Evolutionary conservation across 2,329 filamentous ascomycete genomes (phyloP), one percentile per base, ranked within the genome.

Genomic region (Microsporum audouinii): DNA sequence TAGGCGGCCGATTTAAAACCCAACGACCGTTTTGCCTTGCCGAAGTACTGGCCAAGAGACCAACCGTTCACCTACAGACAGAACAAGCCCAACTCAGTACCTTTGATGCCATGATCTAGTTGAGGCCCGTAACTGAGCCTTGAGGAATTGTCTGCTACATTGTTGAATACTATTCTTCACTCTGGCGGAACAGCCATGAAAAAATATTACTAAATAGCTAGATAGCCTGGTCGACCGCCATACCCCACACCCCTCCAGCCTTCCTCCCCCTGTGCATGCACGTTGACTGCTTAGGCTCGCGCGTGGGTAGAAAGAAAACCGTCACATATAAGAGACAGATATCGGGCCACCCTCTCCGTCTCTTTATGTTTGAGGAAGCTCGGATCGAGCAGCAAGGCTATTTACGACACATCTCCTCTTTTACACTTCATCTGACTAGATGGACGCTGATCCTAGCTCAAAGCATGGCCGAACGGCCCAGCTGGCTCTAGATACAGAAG

Each of bases 401-500:
- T 12, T 4, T 29, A 12, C 27, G 10, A 51, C 3, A 29, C 45
- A 4, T 12, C 23, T 23, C 4, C 23, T 27, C 27, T 29, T 51
- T 3, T 8, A 12, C 23, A 5, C 27, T 31, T 31, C 45, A 8
- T 12, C 45, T 51, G 12, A 51, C 27, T 43, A 51, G 45, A 51
- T 51, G 45, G 45, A 51, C 45, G 45, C 45, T 23, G 45, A 51
- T 51, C 45, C 45, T 12, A 33, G 29, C 45, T 51, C 14, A 29
- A 51, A 51, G 45, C 53, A 57, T 31, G 53, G 53, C 38, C 53
- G 53, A 38, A 57, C 53, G 33, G 45, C 27, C 45, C 45, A 51
- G 27, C 45, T 51, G 3, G 45, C 45, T 51, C 23, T 51, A 51
- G 45, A 51, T 12, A 29, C 45, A 14, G 27, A 31, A 14, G 23